Conservation (phyloP, 495 filamentous ascomycete genomes). For the Durotheca rogersii region DNA sequence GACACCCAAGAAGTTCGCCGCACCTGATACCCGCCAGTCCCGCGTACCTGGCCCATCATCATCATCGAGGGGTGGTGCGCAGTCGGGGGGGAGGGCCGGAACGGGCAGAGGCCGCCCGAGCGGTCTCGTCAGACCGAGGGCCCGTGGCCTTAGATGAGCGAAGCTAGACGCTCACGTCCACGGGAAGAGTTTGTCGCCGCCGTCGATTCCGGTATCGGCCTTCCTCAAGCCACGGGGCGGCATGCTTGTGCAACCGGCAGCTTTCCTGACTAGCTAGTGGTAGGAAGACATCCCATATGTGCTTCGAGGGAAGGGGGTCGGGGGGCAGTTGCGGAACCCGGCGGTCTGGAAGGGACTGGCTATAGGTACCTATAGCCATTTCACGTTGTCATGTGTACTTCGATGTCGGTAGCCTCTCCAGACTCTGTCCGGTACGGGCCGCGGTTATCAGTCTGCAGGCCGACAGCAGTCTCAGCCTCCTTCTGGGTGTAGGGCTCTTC, state of each 20-base stretch:
- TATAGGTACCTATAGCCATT: background rate
- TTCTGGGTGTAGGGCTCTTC: conserved; percentile 85
- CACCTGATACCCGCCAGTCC: conserved; percentile 49
- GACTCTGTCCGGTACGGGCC: conserved; percentile 17
- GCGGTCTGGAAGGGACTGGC: background rate
- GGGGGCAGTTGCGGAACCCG: background rate
- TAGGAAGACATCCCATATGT: background rate
- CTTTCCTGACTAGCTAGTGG: background rate
- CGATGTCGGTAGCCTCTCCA: conserved; percentile 14
- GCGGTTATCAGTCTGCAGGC: conserved; percentile 64
- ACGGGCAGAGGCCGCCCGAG: conserved; percentile 33
- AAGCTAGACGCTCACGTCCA: background rate
- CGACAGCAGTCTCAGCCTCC: conserved; percentile 78
- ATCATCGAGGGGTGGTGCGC: conserved; percentile 40
- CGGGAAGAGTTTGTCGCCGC: background rate
- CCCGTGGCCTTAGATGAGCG: conserved; percentile 36
- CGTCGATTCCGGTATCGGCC: background rate
- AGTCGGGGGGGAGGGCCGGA: conserved; percentile 28
- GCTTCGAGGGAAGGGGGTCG: too few relatives aligned
- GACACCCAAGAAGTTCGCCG: conserved; percentile 61
- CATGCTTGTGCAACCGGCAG: background rate
- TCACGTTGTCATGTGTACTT: conserved; percentile 35
- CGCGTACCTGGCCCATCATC: conserved; percentile 41
- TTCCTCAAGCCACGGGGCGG: background rate
- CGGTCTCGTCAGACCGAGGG: conserved; percentile 32